A percentile compares a stretch with the other conserved stretches of the same genome.
These are phyloP conservation scores for Sutorius australiensis DNA, from an alignment of 768 basidiomycete genomes.

Conservation along the genomic window DNA sequence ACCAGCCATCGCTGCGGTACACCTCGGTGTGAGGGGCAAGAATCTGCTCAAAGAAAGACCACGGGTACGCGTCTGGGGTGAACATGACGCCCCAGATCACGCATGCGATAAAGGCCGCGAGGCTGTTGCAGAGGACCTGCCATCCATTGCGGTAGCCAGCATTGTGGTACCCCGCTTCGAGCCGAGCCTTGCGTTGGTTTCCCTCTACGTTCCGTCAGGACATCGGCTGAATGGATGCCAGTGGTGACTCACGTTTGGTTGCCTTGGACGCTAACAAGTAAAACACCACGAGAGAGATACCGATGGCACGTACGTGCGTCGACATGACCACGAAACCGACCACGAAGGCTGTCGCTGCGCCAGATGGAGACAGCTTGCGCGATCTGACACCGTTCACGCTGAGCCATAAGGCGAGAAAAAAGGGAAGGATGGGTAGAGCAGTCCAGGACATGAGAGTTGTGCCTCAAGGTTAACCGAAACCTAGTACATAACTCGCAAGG, in stretches of 20 bases:
- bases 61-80: constrained; percentile 40
- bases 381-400: constrained; percentile 68
- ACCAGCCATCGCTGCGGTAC: constrained; percentile 52
- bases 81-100: constrained; percentile 63
- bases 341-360: constrained; percentile 71
- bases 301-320: constrained; percentile 62
- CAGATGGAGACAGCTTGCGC: constrained; percentile 71
- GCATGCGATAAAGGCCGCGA: constrained; percentile 56
- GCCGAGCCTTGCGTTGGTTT: constrained; percentile 64
- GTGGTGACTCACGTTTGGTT: constrained; percentile 61
- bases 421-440: constrained; percentile 38
- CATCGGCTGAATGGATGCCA: neutral
- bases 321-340: constrained; percentile 74
- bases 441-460: constrained; percentile 15
- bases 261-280: constrained; percentile 80
- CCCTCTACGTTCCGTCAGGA: constrained; percentile 47
- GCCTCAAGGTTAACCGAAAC: no score
- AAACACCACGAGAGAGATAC: constrained; percentile 65
- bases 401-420: constrained; percentile 49
- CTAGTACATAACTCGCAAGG: no score
- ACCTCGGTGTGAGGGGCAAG: constrained; percentile 9
- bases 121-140: constrained; percentile 84
- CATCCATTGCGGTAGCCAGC: constrained; percentile 71
- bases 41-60: constrained; percentile 26
- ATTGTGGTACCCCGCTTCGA: constrained; percentile 77